Evolutionary conservation across 2,329 filamentous ascomycete genomes (phyloP).

Genomic region (Hymenoscyphus fructigenus): DNA sequence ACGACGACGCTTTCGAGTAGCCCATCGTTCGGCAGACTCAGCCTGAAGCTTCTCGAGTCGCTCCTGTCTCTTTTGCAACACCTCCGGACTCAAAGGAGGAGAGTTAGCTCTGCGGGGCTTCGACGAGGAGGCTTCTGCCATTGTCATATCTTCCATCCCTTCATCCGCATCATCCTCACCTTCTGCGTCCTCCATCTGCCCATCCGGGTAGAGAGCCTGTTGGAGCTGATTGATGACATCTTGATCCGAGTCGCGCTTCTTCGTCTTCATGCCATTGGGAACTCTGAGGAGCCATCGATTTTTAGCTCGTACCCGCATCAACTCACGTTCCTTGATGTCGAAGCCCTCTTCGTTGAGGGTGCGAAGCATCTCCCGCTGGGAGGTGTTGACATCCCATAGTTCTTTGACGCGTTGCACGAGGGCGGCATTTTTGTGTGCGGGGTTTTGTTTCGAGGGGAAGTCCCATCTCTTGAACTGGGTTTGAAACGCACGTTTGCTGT

Average conservation of each 20-base stretch:
- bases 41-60: conserved; percentile 53
- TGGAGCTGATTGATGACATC: conserved; percentile 37
- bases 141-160: conserved; percentile 10
- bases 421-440: conserved; percentile 65
- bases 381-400: conserved; percentile 74
- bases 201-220: conserved; percentile 36
- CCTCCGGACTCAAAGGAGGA: conserved; percentile 44
- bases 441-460: conserved; percentile 73
- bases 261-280: conserved; percentile 56
- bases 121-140: conserved; percentile 27
- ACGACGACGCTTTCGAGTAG: conserved; percentile 63
- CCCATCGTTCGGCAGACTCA: conserved; percentile 62
- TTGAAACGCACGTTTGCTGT: conserved; percentile 73
- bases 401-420: conserved; percentile 70
- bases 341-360: conserved; percentile 71
- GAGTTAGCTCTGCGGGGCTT: conserved; percentile 28
- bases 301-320: conserved; percentile 67
- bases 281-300: conserved; percentile 67
- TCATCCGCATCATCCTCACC: conserved; percentile 26
- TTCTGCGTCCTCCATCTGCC: conserved; percentile 30
- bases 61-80: conserved; percentile 53
- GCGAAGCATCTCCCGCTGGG: conserved; percentile 71
- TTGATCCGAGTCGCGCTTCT: conserved; percentile 36
- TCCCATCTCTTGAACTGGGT: conserved; percentile 76
- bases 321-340: conserved; percentile 67